A percentile compares a stretch with the other conserved stretches of the same genome.
phyloP scores from a whole-genome alignment of 2,329 filamentous ascomycete species.

The Paecilomyces niveus region DNA sequence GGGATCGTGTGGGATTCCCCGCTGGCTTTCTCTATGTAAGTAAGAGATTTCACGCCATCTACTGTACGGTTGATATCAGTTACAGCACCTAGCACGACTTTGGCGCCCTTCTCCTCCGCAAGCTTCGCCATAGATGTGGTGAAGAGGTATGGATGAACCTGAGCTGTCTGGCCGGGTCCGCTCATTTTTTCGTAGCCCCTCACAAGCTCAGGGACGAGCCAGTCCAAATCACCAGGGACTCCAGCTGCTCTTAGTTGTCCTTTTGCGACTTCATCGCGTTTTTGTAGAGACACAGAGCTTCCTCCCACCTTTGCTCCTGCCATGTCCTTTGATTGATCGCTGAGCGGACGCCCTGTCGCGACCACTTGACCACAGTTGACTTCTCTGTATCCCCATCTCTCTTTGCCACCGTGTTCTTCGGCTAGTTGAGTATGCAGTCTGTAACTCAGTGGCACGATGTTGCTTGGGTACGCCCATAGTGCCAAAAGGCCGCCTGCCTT shows the following conservation, averaged over 20 bases:
- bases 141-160: conserved; percentile 89
- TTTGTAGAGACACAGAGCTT: conserved; percentile 47
- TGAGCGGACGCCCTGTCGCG: conserved; percentile 39
- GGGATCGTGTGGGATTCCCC: conserved; percentile 43
- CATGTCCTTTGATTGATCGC: conserved; percentile 22
- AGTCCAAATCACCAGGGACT: conserved; percentile 74
- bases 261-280: conserved; percentile 46
- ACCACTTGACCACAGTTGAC: conserved; percentile 66
- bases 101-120: conserved; percentile 61
- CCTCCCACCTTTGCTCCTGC: conserved; percentile 13
- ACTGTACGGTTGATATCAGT: conserved; percentile 55
- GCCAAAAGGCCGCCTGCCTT: conserved; percentile 90
- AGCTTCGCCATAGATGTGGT: conserved; percentile 76
- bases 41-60: conserved; percentile 54
- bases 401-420: conserved; percentile 69
- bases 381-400: conserved; percentile 79
- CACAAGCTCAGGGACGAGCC: conserved; percentile 65
- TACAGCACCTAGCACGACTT: conserved; percentile 62
- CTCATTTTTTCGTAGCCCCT: conserved; percentile 77
- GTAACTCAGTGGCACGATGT: conserved; percentile 80
- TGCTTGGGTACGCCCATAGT: conserved; percentile 82
- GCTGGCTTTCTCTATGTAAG: conserved; percentile 50
- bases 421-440: conserved; percentile 75
- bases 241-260: conserved; percentile 49
- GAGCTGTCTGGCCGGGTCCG: conserved; percentile 70